Evolutionary conservation across 2,329 filamentous ascomycete species (phyloP).

Genomic region (Hypoxylon rubiginosum): DNA sequence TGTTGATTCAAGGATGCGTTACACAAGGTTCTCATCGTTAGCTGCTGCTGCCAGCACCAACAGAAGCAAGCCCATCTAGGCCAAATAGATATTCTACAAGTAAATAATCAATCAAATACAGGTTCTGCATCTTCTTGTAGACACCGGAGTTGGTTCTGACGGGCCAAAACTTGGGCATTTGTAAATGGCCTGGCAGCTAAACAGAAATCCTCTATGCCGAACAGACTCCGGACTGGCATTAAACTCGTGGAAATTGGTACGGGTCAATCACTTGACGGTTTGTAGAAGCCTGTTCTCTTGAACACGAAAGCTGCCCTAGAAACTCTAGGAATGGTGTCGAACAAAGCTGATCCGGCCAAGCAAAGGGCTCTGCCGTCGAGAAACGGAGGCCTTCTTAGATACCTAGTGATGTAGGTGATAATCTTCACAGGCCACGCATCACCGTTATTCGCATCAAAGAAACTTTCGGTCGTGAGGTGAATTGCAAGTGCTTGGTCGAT

Average conservation of each 20-base stretch:
- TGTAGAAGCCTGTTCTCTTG: not conserved
- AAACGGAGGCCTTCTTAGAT: not conserved
- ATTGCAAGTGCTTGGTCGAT: not conserved
- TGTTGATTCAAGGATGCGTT: not conserved
- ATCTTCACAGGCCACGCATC: not conserved
- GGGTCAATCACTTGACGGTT: not conserved
- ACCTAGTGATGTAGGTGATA: not conserved
- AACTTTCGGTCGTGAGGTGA: not conserved
- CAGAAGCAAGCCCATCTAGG: not conserved
- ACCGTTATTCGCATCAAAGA: not conserved
- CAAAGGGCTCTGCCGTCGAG: not conserved
- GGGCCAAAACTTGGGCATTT: not conserved
- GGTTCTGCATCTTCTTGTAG: too few species aligned
- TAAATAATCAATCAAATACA: not conserved
- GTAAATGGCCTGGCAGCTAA: not conserved
- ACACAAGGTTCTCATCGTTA: not conserved
- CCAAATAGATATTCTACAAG: not conserved
- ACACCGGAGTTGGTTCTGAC: too few species aligned
- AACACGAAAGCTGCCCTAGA: not conserved
- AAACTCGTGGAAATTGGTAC: not conserved
- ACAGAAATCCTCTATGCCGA: not conserved
- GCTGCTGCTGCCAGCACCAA: not conserved
- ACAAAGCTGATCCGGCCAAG: not conserved
- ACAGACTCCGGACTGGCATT: not conserved
- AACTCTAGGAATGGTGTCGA: not conserved